These are phyloP conservation scores for Sclerotinia sclerotiorum DNA, from an alignment of 2,329 filamentous ascomycete genomes.

Conservation along the genomic window DNA sequence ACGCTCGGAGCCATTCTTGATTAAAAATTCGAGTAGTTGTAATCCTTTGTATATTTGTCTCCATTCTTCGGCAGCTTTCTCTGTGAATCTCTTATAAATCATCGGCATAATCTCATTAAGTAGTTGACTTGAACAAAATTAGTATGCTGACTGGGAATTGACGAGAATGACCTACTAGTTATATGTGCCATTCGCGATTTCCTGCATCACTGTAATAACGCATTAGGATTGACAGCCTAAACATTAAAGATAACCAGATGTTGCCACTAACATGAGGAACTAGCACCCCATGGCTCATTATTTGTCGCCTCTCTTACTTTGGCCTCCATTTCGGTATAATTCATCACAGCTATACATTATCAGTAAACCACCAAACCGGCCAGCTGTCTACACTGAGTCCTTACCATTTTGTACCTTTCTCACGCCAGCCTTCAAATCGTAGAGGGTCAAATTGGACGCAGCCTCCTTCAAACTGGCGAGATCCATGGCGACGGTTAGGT, in stretches of 20 bases:
- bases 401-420: constrained; percentile 77
- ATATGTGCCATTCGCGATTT: constrained; percentile 96
- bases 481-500: constrained; percentile 53
- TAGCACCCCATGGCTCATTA: constrained; percentile 85
- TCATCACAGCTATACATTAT: constrained; percentile 64
- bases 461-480: constrained; percentile 66
- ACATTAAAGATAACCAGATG: constrained; percentile 8
- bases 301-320: constrained; percentile 96
- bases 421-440: constrained; percentile 74
- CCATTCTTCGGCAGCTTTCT: constrained; percentile 98
- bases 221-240: constrained; percentile 8
- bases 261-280: constrained; percentile 25
- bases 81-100: constrained; percentile 99
- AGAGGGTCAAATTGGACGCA: constrained; percentile 70
- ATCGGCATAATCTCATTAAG: constrained; percentile 99
- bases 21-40: constrained; percentile 91
- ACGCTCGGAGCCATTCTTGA: constrained; percentile 97
- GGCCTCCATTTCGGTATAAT: constrained; percentile 73
- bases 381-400: constrained; percentile 37
- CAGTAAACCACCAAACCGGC: constrained; percentile 30
- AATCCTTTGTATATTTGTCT: constrained; percentile 98
- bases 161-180: constrained; percentile 83
- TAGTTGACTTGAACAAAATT: constrained; percentile 64
- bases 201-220: constrained; percentile 67
- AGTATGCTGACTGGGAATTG: constrained; percentile 17